These are phyloP conservation scores for Forsythia suspensa DNA, from an alignment of 257 asterid genomes.

Conservation along the genomic window DNA sequence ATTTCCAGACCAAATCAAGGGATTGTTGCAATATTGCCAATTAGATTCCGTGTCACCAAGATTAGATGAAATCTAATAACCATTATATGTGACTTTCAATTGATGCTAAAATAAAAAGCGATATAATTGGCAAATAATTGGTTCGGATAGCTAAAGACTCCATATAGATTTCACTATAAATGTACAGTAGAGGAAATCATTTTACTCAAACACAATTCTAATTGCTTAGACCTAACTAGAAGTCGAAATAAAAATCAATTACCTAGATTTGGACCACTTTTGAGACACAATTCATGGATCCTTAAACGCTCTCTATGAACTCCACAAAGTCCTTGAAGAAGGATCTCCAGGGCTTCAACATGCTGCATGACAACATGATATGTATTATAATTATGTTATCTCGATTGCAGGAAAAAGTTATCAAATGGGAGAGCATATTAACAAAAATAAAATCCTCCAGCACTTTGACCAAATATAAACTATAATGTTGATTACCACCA, in stretches of 20 bases:
- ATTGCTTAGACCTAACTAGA: constrained; percentile 7
- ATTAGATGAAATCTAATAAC: background rate
- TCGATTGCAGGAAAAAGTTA: background rate
- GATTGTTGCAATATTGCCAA: background rate
- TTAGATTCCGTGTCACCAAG: background rate
- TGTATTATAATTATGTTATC: background rate
- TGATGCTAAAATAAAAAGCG: background rate
- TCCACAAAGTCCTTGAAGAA: constrained; percentile 92
- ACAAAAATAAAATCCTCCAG: background rate
- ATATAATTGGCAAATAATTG: background rate
- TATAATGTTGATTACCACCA: background rate
- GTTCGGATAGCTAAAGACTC: background rate
- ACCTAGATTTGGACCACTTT: constrained; percentile 85
- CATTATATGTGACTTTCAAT: background rate
- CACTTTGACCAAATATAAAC: background rate
- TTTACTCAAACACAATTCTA: background rate
- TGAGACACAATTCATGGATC: constrained; percentile 85
- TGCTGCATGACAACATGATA: constrained; percentile 49
- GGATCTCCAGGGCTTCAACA: constrained; percentile 94
- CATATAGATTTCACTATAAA: background rate
- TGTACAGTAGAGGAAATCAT: background rate
- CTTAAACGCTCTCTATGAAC: constrained; percentile 76
- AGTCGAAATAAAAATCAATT: constrained; percentile 16
- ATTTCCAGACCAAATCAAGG: background rate
- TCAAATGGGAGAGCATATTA: background rate